Conservation (phyloP, 2,329 filamentous ascomycete species). For the Tricladium varicosporioides region DNA sequence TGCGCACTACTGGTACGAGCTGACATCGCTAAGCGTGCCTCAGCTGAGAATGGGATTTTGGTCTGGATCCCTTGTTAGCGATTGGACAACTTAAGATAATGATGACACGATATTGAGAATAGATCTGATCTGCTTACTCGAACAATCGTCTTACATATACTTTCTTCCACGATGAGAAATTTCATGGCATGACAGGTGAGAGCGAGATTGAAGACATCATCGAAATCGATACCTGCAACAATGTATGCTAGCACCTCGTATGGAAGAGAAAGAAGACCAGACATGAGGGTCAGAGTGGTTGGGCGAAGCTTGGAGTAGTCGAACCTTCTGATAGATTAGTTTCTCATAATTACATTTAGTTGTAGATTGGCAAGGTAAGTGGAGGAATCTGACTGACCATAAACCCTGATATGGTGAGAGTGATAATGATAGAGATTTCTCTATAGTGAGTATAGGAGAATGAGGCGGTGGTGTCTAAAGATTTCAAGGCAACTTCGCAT, state of each 20-base stretch:
- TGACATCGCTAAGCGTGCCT: conserved; percentile 23
- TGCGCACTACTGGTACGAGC: conserved; percentile 41
- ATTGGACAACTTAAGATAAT: conserved; percentile 9
- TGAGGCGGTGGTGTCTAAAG: no score
- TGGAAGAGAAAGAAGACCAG: conserved; percentile 27
- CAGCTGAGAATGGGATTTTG: conserved; percentile 30
- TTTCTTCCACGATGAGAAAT: conserved; percentile 30
- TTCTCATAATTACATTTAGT: no score
- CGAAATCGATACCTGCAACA: conserved; percentile 27
- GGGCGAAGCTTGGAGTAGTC: no score
- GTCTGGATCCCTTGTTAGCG: conserved; percentile 22
- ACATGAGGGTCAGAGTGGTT: no score
- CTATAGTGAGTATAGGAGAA: no score
- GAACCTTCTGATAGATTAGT: no score
- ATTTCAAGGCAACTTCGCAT: no score
- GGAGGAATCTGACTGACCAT: no score
- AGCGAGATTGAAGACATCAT: conserved; percentile 33
- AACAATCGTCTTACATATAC: conserved; percentile 29
- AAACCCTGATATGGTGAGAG: no score
- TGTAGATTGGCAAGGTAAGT: no score
- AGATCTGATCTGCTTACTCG: conserved; percentile 21
- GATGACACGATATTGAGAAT: conserved; percentile 6
- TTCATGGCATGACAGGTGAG: conserved; percentile 25
- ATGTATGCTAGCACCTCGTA: conserved; percentile 34
- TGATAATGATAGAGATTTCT: no score